Conservation (phyloP, 176 grass and related monocot species). For the Calamus simplicifolius region DNA sequence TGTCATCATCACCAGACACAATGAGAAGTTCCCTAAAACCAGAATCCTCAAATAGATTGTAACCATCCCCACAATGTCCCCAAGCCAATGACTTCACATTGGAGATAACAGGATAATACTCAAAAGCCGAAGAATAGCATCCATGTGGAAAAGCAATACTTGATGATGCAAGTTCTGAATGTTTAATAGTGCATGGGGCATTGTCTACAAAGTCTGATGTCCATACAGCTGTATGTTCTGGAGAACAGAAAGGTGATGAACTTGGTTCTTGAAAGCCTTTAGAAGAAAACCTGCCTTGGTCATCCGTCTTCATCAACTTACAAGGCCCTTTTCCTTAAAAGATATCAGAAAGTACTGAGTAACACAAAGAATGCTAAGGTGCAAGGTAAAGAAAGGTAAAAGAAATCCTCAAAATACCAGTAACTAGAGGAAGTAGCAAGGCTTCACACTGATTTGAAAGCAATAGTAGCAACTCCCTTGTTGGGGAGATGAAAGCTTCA, state of each 20-base stretch:
- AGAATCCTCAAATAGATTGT: slow-evolving; percentile 36
- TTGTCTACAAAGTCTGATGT: neutral
- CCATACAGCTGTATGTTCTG: neutral
- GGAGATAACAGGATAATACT: slow-evolving; percentile 54
- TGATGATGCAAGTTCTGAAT: slow-evolving; percentile 37
- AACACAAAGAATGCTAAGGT: neutral
- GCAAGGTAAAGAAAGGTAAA: slow-evolving; percentile 3
- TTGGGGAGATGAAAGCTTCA: slow-evolving; percentile 86
- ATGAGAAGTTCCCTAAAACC: slow-evolving; percentile 79
- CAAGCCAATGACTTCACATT: slow-evolving; percentile 80
- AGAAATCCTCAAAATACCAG: slow-evolving; percentile 23
- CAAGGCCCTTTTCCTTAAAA: slow-evolving; percentile 38
- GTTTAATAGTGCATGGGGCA: neutral
- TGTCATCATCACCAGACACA: slow-evolving; percentile 45
- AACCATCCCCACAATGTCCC: slow-evolving; percentile 54
- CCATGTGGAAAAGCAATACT: slow-evolving; percentile 21
- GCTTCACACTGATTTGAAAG: slow-evolving; percentile 51
- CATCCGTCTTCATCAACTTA: slow-evolving; percentile 3
- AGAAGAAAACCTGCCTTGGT: neutral
- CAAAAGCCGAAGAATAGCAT: slow-evolving; percentile 22
- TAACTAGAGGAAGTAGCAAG: slow-evolving; percentile 31
- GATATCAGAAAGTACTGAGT: slow-evolving; percentile 3
- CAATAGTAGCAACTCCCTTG: slow-evolving; percentile 49
- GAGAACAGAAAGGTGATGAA: slow-evolving; percentile 1
- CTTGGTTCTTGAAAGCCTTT: neutral